Percentiles rank a stretch among this genome's conserved stretches.
These are phyloP conservation scores for Pseudogymnoascus verrucosus DNA, from an alignment of 2,329 filamentous ascomycete species.

Conservation along the genomic window DNA sequence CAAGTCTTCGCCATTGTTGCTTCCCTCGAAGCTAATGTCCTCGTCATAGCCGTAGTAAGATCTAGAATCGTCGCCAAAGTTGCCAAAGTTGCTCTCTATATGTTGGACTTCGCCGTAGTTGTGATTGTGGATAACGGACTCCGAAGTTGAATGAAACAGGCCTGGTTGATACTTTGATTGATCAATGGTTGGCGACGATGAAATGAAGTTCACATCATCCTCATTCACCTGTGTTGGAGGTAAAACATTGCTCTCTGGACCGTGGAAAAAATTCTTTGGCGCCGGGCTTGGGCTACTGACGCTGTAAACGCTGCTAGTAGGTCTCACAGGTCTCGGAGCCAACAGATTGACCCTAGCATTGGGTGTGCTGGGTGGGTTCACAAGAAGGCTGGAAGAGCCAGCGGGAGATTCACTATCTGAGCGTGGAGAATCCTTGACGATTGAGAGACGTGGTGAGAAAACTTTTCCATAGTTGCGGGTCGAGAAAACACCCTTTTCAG, in stretches of 20 bases:
- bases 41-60: neutral
- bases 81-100: neutral
- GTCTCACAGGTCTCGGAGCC: neutral
- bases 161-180: neutral
- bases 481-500: neutral
- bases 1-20: slow-evolving; percentile 1
- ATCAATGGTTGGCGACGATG: neutral
- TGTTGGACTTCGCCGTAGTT: neutral
- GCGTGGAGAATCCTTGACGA: neutral
- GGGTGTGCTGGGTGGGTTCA: neutral
- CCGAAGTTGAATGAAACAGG: neutral
- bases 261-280: neutral
- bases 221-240: neutral
- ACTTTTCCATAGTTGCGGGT: neutral
- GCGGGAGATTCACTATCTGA: neutral
- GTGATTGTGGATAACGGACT: neutral
- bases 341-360: neutral
- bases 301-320: neutral
- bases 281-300: neutral
- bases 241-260: neutral
- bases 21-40: neutral
- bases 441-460: neutral
- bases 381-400: neutral
- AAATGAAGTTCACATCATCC: neutral
- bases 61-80: neutral